phyloP scores from a whole-genome alignment of 305 asterid species.

The Andrographis paniculata region DNA sequence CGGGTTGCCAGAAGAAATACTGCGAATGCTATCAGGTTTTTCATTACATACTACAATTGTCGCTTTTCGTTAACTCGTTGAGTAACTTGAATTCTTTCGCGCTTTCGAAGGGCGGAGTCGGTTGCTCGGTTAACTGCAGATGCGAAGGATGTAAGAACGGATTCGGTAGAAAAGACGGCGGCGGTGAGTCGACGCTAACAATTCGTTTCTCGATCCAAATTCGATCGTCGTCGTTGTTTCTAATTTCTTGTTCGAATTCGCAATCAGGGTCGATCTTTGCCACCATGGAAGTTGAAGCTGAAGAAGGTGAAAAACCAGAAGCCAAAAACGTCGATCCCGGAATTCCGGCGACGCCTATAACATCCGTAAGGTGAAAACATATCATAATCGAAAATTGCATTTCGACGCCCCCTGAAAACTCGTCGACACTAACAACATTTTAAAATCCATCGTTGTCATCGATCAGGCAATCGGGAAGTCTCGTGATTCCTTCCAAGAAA shows the following conservation, averaged over 20 bases:
- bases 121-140: constrained; percentile 94
- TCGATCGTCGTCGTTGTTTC: background rate
- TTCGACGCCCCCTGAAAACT: too few species aligned
- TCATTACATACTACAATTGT: constrained; percentile 6
- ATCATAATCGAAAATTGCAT: background rate
- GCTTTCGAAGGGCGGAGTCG: constrained; percentile 77
- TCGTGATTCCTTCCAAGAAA: constrained; percentile 48
- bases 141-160: constrained; percentile 96
- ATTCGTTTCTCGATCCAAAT: background rate
- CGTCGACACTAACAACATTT: background rate
- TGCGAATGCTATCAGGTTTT: constrained; percentile 98
- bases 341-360: constrained; percentile 63
- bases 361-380: constrained; percentile 40
- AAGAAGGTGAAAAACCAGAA: constrained; percentile 42
- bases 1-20: constrained; percentile 93
- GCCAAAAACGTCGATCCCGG: constrained; percentile 41
- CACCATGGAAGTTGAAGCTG: constrained; percentile 56
- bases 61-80: constrained; percentile 3
- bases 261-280: constrained; percentile 29
- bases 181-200: constrained; percentile 43
- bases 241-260: constrained; percentile 14
- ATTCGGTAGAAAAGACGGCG: constrained; percentile 88
- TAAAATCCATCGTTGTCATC: background rate
- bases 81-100: constrained; percentile 22
- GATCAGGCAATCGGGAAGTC: constrained; percentile 44